phyloP scores from a whole-genome alignment of 495 filamentous ascomycete species.

The Penicillium goetzii region DNA sequence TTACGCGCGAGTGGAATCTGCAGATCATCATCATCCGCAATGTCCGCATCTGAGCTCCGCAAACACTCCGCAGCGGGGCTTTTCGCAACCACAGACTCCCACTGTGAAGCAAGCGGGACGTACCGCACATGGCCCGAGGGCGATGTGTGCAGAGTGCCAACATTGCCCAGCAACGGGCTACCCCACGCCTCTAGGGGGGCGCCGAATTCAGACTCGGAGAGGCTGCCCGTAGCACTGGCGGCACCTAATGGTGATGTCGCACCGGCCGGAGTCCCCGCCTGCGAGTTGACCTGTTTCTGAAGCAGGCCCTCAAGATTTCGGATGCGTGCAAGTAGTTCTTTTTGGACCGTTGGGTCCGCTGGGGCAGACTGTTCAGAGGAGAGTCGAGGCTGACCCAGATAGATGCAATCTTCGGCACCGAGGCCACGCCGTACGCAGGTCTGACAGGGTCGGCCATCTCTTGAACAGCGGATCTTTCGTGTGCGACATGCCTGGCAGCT shows the following conservation, averaged over 20 bases:
- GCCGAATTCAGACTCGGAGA: constrained; percentile 37
- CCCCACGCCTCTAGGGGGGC: constrained; percentile 27
- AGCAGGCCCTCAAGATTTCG: constrained; percentile 45
- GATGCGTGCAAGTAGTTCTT: constrained; percentile 43
- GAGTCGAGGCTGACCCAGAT: constrained; percentile 45
- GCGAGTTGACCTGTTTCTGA: constrained; percentile 39
- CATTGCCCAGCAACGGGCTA: constrained; percentile 30
- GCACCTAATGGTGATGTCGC: constrained; percentile 38
- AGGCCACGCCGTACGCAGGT: constrained; percentile 47
- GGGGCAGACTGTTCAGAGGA: constrained; percentile 38
- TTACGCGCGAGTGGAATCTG: constrained; percentile 40
- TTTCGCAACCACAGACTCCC: constrained; percentile 38
- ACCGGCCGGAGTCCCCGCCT: constrained; percentile 25
- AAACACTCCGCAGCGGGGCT: constrained; percentile 36
- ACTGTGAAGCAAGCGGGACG: constrained; percentile 42
- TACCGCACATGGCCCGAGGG: constrained; percentile 48
- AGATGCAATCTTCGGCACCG: constrained; percentile 48
- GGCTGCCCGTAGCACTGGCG: constrained; percentile 37
- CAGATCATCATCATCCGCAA: constrained; percentile 45
- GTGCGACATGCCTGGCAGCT: constrained; percentile 49
- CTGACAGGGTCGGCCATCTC: constrained; percentile 47
- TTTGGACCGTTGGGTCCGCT: constrained; percentile 35
- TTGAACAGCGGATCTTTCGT: constrained; percentile 47
- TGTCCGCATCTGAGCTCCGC: constrained; percentile 35
- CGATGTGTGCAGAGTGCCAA: constrained; percentile 40